Conservation (phyloP, 352 stramenopile genomes). For the Aphanomyces euteiches region DNA sequence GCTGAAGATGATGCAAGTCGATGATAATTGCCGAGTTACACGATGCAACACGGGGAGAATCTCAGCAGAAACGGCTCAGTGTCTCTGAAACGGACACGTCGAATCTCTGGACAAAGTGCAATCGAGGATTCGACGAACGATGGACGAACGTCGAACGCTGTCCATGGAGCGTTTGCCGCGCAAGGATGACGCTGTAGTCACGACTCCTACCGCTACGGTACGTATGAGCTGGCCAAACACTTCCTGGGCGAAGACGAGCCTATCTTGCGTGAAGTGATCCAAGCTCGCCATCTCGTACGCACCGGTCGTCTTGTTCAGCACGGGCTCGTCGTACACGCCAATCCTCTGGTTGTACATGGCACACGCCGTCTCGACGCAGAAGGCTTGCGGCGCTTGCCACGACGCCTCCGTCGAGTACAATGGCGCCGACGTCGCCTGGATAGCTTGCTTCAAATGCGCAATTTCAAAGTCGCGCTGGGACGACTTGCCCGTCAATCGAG, state of each 20-base stretch:
- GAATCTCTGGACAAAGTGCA: too few species aligned
- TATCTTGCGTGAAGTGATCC: constrained; percentile 44
- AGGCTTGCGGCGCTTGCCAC: constrained; percentile 49
- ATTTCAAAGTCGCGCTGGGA: constrained; percentile 24
- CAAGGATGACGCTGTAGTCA: too few species aligned
- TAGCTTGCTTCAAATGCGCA: constrained; percentile 28
- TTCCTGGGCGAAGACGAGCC: constrained; percentile 79
- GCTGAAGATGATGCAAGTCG: too few species aligned
- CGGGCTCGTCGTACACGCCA: constrained; percentile 83
- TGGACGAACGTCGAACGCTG: too few species aligned
- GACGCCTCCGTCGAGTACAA: not conserved
- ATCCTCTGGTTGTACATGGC: constrained; percentile 80
- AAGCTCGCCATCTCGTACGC: constrained; percentile 71
- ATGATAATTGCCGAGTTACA: too few species aligned
- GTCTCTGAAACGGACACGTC: too few species aligned
- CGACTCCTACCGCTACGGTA: too few species aligned
- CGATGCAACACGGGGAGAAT: too few species aligned
- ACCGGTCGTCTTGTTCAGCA: constrained; percentile 58
- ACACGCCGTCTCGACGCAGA: constrained; percentile 80
- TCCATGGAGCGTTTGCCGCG: not conserved
- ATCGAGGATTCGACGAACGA: too few species aligned
- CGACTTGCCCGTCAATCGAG: not conserved
- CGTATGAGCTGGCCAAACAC: constrained; percentile 58
- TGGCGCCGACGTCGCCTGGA: not conserved
- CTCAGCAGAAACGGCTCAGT: too few species aligned